Evolutionary conservation across 2,329 filamentous ascomycete species (phyloP).

Genomic region (Cercospora sp.): DNA sequence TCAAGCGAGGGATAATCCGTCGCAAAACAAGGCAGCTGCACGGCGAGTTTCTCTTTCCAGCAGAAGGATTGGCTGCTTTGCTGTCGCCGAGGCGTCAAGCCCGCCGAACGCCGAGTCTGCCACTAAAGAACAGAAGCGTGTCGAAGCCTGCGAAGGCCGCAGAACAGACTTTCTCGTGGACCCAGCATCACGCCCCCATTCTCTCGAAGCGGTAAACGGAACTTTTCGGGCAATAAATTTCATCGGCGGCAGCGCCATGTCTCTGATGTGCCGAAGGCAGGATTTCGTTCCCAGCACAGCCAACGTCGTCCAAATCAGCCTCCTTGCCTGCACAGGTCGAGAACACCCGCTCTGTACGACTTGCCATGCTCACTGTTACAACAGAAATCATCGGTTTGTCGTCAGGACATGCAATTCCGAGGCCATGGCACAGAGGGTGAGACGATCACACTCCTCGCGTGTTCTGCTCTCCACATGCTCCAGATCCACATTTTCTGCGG

Average conservation of each 20-base stretch:
- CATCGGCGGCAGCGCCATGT: background rate
- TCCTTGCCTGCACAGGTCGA: background rate
- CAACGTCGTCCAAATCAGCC: background rate
- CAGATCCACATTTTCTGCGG: background rate
- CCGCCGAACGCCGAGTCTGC: background rate
- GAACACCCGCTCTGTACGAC: background rate
- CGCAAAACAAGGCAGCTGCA: conserved; percentile 9
- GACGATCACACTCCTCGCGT: conserved; percentile 1
- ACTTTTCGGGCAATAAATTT: background rate
- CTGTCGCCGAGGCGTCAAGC: background rate
- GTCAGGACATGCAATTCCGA: background rate
- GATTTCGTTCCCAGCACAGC: background rate
- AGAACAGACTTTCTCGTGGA: background rate
- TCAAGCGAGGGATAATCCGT: background rate
- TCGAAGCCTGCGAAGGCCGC: background rate
- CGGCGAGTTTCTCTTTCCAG: background rate
- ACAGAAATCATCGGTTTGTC: background rate
- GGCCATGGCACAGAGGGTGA: background rate
- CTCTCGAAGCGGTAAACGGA: conserved; percentile 1
- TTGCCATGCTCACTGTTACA: background rate
- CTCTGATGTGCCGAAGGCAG: background rate
- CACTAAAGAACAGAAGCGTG: background rate
- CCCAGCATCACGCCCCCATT: background rate
- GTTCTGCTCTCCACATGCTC: background rate
- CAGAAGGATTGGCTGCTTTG: background rate